A percentile compares a stretch with the other conserved stretches of the same genome.
phyloP scores from a whole-genome alignment of 108 stramenopile species.

The Stephanodiscus minutulus region DNA sequence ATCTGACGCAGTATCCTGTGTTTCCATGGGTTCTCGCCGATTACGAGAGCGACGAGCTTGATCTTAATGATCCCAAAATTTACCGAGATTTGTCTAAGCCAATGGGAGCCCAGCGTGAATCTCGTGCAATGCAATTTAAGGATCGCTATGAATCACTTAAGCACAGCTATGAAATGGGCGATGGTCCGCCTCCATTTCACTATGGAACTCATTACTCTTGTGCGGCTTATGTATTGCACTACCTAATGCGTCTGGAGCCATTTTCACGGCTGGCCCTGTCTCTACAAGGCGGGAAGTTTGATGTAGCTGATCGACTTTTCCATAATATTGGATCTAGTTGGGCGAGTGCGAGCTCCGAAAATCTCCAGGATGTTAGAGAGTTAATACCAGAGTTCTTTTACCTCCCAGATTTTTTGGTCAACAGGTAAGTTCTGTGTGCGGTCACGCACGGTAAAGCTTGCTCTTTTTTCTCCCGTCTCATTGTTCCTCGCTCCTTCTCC shows the following conservation, averaged over 20 bases:
- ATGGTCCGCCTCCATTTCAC: constrained; percentile 94
- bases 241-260: constrained; percentile 95
- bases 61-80: constrained; percentile 86
- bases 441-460: background rate
- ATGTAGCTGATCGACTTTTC: constrained; percentile 97
- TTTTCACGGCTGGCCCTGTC: constrained; percentile 90
- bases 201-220: constrained; percentile 98
- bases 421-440: constrained; percentile 37
- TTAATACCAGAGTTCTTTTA: constrained; percentile 98
- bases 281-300: constrained; percentile 95
- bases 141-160: constrained; percentile 91
- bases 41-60: constrained; percentile 91
- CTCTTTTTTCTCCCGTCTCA: background rate
- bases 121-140: constrained; percentile 86
- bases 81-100: constrained; percentile 96
- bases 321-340: constrained; percentile 90
- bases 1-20: constrained; percentile 98
- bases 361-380: constrained; percentile 96
- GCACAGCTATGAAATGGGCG: constrained; percentile 68
- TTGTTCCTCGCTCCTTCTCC: background rate
- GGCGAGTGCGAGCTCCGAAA: constrained; percentile 82
- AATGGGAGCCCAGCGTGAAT: constrained; percentile 89
- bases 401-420: constrained; percentile 91
- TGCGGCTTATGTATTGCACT: constrained; percentile 95
- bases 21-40: constrained; percentile 99